Base-by-base conservation (phyloP, 768 basidiomycete species). In the Ramaria rubella region DNA sequence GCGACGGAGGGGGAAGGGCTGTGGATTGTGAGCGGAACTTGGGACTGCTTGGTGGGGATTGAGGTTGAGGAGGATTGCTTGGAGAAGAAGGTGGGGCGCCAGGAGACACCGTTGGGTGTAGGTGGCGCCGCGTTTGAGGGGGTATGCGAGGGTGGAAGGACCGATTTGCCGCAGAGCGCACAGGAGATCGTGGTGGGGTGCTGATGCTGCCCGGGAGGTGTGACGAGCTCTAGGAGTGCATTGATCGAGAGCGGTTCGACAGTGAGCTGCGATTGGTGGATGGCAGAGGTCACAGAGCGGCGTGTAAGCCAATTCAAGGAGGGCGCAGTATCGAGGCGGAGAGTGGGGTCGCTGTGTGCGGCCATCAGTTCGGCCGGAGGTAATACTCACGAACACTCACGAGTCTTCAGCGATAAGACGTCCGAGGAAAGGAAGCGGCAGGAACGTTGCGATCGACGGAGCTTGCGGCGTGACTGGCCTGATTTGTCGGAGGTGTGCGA, bases 271-370 rank as follows among this genome's bases (percentile, higher is more conserved):
- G 92, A 92, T 8, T 78, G 81, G 61, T 97, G 83, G 57, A 99
- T 89, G 5, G 95, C 95, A 24, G 82, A 72, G 3, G 85, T 77
- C 23, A 98, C 87, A 4, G 85, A 84, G 27, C 93, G 83, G 26
- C 94, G 81, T 15, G 88, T 87, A n/a, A 98, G 77, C 90, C 91
- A 98, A 64, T 90, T 94, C 31, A 99, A 74, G 12, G 93, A 90
- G 0, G 94, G 91, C 0, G 96, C 94, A n/a, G 90, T 74, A 66
- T 98, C 96, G 17, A 99, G 79, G 8, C 96, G 85, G 29, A 96
- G 75, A 0, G 94, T 91, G 0, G 95, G 91, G 63, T 99, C 95
- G 23, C 94, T 92, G 68, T n/a, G n/a, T 4, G 15, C 26, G 29
- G n/a, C 34, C 45, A 33, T 55, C 52, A 58, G 57, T 58, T 67